These are phyloP conservation scores for Saccharomycopsis javanensis DNA, from an alignment of 805 yeast genomes.

Conservation along the genomic window DNA sequence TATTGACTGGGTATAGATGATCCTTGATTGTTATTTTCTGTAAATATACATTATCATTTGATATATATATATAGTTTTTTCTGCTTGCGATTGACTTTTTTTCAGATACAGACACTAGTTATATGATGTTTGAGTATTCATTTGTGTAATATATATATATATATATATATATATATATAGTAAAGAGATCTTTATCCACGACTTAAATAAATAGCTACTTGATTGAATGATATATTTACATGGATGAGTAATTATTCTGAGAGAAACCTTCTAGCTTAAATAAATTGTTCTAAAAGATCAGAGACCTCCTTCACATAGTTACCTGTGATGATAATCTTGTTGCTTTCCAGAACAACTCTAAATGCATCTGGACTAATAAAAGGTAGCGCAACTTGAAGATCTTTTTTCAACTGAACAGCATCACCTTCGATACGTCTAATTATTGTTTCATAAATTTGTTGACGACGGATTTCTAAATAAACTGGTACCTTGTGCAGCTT, in stretches of 20 bases:
- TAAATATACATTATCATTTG: not conserved
- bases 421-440: constrained; percentile 65
- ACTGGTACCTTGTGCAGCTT: constrained; percentile 70
- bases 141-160: not conserved
- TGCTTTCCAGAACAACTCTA: constrained; percentile 40
- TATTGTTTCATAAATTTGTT: constrained; percentile 58
- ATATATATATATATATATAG: not conserved
- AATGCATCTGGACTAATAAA: constrained; percentile 38
- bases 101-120: not conserved
- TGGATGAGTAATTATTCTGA: not conserved
- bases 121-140: not conserved
- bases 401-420: constrained; percentile 52
- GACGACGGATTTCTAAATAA: constrained; percentile 56
- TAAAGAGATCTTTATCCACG: not conserved
- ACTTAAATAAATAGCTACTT: no score
- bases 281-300: constrained; percentile 2
- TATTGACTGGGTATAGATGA: constrained; percentile 57
- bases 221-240: not conserved
- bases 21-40: not conserved
- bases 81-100: not conserved
- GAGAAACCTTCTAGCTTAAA: not conserved
- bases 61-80: not conserved
- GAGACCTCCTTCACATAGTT: constrained; percentile 25
- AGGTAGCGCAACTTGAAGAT: constrained; percentile 44
- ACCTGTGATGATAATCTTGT: constrained; percentile 45